A percentile compares a stretch with the other conserved stretches of the same genome.
These are phyloP conservation scores for Paxillus involutus DNA, from an alignment of 768 basidiomycete species.

Conservation along the genomic window DNA sequence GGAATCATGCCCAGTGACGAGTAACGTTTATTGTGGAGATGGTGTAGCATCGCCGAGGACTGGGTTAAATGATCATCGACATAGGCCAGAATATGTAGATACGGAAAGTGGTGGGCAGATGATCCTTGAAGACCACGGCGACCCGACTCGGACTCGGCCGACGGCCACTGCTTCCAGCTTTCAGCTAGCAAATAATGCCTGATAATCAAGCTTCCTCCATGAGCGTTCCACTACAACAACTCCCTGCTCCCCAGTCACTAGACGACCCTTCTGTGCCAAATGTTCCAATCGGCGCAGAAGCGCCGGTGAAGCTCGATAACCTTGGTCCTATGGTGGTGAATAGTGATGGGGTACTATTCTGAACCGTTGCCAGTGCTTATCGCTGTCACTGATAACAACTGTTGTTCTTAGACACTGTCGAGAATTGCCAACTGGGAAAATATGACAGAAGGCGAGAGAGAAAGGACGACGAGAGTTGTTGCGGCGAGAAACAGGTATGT, in stretches of 20 bases:
- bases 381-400: neutral
- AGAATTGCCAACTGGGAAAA: constrained; percentile 65
- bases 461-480: constrained; percentile 55
- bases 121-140: too few relatives aligned
- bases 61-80: too few relatives aligned
- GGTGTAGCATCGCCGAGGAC: too few relatives aligned
- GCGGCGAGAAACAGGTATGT: constrained; percentile 49
- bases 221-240: constrained; percentile 1
- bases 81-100: too few relatives aligned
- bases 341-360: constrained; percentile 55
- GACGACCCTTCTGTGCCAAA: constrained; percentile 8
- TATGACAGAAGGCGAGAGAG: constrained; percentile 56
- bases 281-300: constrained; percentile 14
- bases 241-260: constrained; percentile 9
- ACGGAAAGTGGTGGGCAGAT: too few relatives aligned
- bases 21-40: too few relatives aligned
- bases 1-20: too few relatives aligned
- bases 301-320: constrained; percentile 50
- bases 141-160: too few relatives aligned
- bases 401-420: constrained; percentile 51
- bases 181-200: constrained; percentile 3
- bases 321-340: constrained; percentile 72
- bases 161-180: too few relatives aligned
- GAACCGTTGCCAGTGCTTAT: neutral
- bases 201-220: neutral